Percentiles rank a stretch among this genome's conserved stretches.
Conservation (phyloP, 2,329 filamentous ascomycete genomes). For the Fusarium solani-melongenae region DNA sequence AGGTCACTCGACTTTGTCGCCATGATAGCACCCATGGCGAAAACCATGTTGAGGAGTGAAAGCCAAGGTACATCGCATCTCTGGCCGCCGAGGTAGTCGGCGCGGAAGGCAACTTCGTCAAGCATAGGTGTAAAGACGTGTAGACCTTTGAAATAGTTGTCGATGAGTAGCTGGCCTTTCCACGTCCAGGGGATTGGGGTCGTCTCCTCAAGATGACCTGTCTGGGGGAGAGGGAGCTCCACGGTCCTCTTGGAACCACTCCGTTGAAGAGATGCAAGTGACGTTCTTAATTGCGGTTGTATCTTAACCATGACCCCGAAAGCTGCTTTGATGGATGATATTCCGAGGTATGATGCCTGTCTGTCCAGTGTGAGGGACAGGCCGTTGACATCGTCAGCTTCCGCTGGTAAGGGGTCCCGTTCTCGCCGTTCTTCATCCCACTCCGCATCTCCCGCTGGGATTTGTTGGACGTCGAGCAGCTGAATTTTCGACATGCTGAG, state of each 20-base stretch:
- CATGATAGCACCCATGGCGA: background rate
- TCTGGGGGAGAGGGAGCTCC: background rate
- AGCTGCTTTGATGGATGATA: background rate
- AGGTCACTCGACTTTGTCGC: background rate
- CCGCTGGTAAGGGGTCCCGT: background rate
- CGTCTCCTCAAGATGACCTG: background rate
- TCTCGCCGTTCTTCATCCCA: background rate
- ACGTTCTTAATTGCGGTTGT: background rate
- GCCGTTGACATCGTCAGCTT: background rate
- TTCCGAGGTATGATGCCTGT: background rate
- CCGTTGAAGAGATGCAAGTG: background rate
- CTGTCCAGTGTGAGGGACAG: background rate
- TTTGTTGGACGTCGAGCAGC: background rate
- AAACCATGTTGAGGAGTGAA: background rate
- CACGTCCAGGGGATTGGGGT: background rate
- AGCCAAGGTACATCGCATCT: background rate
- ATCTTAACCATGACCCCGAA: background rate
- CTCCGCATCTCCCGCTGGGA: background rate
- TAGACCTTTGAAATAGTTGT: background rate
- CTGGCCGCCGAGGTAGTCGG: background rate
- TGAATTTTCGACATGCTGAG: background rate
- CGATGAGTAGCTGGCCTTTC: background rate
- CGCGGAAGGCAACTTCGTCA: background rate
- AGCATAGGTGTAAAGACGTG: background rate
- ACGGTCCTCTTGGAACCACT: background rate